Percentiles rank a stretch among this genome's conserved stretches.
These are phyloP conservation scores for Citrullus mucosospermus DNA, from an alignment of 306 rosid species.

Conservation along the genomic window DNA sequence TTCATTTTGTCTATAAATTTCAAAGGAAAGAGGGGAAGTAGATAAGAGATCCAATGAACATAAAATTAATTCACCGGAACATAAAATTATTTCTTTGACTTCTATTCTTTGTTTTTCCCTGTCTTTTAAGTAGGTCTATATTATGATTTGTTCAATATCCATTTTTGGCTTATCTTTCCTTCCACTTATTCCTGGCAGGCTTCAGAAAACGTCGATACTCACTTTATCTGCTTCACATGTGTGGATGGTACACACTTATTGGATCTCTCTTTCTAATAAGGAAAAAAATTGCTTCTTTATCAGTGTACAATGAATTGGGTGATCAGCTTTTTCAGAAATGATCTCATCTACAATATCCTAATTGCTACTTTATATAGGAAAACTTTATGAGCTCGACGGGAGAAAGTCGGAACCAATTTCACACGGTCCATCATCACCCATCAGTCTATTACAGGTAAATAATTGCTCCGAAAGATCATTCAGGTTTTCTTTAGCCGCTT, in stretches of 20 bases:
- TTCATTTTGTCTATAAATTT: background rate
- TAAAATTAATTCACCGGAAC: background rate
- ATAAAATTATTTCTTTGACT: background rate
- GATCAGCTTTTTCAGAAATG: background rate
- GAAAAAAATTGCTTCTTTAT: background rate
- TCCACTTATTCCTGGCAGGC: slow-evolving; percentile 35
- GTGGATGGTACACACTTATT: slow-evolving; percentile 42
- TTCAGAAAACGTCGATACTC: slow-evolving; percentile 48
- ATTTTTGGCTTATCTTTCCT: background rate
- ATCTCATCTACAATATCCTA: background rate
- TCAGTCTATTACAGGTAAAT: slow-evolving; percentile 42
- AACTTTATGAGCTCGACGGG: slow-evolving; percentile 88
- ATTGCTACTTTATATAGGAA: slow-evolving; percentile 26
- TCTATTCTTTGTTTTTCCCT: too few species aligned
- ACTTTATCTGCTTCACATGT: slow-evolving; percentile 78
- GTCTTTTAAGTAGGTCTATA: too few species aligned
- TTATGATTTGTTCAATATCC: background rate
- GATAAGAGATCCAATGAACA: background rate
- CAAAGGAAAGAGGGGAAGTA: background rate
- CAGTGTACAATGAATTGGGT: background rate
- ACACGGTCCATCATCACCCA: slow-evolving; percentile 69
- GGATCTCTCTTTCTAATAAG: background rate
- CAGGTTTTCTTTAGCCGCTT: background rate
- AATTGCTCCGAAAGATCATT: background rate
- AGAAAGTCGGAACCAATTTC: slow-evolving; percentile 62